Percentiles rank a stretch among this genome's conserved stretches.
Conservation (phyloP, 805 yeast species). For the Pichia pseudocactophila region DNA sequence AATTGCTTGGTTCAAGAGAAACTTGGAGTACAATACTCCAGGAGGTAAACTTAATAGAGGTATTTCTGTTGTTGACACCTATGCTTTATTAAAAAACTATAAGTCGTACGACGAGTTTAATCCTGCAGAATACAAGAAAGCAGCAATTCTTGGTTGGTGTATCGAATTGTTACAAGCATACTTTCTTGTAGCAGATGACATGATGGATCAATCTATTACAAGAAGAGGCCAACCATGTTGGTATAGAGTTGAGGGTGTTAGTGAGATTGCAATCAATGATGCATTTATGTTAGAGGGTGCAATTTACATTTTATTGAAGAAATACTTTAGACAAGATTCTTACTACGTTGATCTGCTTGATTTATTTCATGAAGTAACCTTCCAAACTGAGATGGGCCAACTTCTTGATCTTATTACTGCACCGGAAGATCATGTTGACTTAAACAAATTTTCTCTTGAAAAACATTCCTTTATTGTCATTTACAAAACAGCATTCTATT, state of each 20-base stretch:
- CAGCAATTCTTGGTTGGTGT: conserved; percentile 91
- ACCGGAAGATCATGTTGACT: conserved; percentile 89
- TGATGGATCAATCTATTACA: conserved; percentile 94
- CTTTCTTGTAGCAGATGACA: conserved; percentile 95
- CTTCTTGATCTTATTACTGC: conserved; percentile 92
- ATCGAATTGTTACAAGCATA: conserved; percentile 92
- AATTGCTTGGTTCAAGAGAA: conserved; percentile 69
- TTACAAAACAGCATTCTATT: conserved; percentile 95
- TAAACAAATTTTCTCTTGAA: conserved; percentile 72
- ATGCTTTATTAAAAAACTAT: conserved; percentile 64
- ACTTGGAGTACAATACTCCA: conserved; percentile 78
- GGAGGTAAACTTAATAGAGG: conserved; percentile 98
- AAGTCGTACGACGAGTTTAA: conserved; percentile 46
- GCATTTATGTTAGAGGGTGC: conserved; percentile 95
- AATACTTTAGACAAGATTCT: conserved; percentile 70
- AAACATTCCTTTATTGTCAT: conserved; percentile 94
- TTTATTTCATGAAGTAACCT: conserved; percentile 92
- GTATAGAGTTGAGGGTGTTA: conserved; percentile 75
- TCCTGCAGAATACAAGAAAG: conserved; percentile 65
- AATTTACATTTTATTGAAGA: conserved; percentile 80
- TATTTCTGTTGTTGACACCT: conserved; percentile 88
- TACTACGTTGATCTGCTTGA: conserved; percentile 88
- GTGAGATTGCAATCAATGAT: conserved; percentile 93
- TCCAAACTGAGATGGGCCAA: conserved; percentile 97
- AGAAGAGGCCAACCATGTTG: conserved; percentile 99